These are phyloP conservation scores for Salix dunnii DNA, from an alignment of 345 rosid species.

Conservation along the genomic window DNA sequence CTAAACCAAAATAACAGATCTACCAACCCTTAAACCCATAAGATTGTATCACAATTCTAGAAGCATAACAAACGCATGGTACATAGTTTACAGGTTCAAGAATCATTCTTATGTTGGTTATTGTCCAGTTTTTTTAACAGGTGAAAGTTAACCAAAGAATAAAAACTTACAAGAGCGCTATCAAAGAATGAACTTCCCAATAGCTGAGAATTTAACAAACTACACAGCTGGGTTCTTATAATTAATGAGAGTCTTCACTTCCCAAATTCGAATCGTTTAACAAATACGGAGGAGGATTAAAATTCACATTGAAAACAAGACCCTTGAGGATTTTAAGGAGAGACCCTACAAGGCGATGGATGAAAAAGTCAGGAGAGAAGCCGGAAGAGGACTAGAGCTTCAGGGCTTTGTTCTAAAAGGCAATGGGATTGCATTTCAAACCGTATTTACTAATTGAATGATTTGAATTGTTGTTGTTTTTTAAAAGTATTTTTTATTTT, in stretches of 20 bases:
- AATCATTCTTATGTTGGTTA: too few relatives aligned
- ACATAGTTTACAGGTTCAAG: too few relatives aligned
- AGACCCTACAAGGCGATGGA: conserved; percentile 71
- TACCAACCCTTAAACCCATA: too few relatives aligned
- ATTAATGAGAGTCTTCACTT: conserved; percentile 77
- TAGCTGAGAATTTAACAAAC: conserved; percentile 88
- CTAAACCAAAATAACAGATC: too few relatives aligned
- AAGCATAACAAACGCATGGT: too few relatives aligned
- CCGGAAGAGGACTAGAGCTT: conserved; percentile 68
- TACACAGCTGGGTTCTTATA: conserved; percentile 76
- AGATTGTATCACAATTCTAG: too few relatives aligned
- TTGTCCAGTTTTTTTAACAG: too few relatives aligned
- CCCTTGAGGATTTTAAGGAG: conserved; percentile 80
- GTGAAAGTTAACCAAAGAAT: neutral
- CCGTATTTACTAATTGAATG: too few relatives aligned
- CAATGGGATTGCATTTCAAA: too few relatives aligned
- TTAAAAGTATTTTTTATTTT: too few relatives aligned
- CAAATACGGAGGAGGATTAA: conserved; percentile 78
- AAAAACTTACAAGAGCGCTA: conserved; percentile 69
- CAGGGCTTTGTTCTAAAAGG: conserved; percentile 46
- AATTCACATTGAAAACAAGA: conserved; percentile 85
- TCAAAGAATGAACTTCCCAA: conserved; percentile 88
- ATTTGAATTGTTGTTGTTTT: too few relatives aligned
- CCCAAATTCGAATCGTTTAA: conserved; percentile 90
- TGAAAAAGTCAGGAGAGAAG: conserved; percentile 29